A percentile compares a stretch with the other conserved stretches of the same genome.
phyloP scores from a whole-genome alignment of 2,329 filamentous ascomycete species.

The Beauveria sp. region DNA sequence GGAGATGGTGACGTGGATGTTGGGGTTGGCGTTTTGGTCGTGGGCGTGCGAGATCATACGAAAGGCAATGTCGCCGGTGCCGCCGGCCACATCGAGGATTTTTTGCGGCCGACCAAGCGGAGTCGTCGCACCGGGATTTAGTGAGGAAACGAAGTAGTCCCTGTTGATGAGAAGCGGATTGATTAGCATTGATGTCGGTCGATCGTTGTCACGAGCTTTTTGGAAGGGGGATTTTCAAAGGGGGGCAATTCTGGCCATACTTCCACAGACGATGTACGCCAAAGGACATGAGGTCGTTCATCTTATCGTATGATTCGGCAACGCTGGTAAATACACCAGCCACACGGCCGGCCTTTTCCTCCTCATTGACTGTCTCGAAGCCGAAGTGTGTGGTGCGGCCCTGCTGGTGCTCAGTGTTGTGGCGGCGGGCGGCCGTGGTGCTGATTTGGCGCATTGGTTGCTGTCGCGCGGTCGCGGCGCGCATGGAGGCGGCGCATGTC shows the following conservation, averaged over 20 bases:
- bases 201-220: not conserved
- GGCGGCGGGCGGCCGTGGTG: constrained; percentile 20
- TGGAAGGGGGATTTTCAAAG: not conserved
- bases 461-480: constrained; percentile 12
- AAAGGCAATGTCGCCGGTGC: constrained; percentile 96
- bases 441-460: constrained; percentile 20
- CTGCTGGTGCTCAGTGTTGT: constrained; percentile 14
- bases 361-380: constrained; percentile 75
- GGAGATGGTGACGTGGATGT: constrained; percentile 79
- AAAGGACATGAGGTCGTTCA: constrained; percentile 99
- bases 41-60: constrained; percentile 90
- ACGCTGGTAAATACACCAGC: constrained; percentile 91
- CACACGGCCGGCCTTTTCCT: constrained; percentile 65
- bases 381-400: constrained; percentile 79
- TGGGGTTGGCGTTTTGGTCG: constrained; percentile 62
- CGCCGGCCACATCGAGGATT: constrained; percentile 94
- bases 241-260: constrained; percentile 27
- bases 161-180: constrained; percentile 23
- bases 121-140: constrained; percentile 68
- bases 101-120: constrained; percentile 44
- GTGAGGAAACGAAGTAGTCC: constrained; percentile 85
- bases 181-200: not conserved
- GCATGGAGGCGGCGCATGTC: constrained; percentile 19
- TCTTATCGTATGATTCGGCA: constrained; percentile 87
- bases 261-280: constrained; percentile 96